phyloP scores from a whole-genome alignment of 495 filamentous ascomycete genomes.

The Neurospora hispaniola region DNA sequence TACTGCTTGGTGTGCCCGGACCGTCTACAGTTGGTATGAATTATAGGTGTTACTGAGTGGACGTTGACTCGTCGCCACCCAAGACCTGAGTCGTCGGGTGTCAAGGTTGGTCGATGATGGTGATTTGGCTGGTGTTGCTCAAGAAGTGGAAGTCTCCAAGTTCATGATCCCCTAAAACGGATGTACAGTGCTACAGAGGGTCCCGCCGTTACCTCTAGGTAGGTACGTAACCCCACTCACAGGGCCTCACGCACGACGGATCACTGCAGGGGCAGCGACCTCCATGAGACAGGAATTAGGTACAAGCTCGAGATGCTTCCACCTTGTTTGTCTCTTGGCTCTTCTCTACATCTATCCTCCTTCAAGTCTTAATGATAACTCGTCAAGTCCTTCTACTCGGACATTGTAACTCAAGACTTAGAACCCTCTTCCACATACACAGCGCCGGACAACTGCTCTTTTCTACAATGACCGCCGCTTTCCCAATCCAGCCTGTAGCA shows the following conservation, averaged over 20 bases:
- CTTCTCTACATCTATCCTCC: neutral
- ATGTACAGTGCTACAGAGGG: neutral
- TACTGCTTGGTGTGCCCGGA: neutral
- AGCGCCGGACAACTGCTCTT: neutral
- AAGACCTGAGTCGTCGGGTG: neutral
- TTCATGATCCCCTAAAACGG: neutral
- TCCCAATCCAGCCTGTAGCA: constrained; percentile 52
- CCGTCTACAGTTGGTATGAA: neutral
- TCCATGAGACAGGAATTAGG: neutral
- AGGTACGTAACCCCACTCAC: neutral
- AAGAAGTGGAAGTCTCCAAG: neutral
- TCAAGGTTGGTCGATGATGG: neutral
- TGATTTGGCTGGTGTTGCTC: neutral
- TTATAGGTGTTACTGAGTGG: neutral
- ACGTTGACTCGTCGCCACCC: neutral
- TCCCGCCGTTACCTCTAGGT: neutral
- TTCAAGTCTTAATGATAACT: neutral
- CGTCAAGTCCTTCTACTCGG: neutral
- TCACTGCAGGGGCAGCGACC: neutral
- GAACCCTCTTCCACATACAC: neutral
- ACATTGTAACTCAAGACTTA: neutral
- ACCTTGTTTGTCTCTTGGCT: neutral
- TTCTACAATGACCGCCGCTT: constrained; percentile 29
- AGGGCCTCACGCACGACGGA: neutral
- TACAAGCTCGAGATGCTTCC: neutral